Evolutionary conservation across 371 early-diverging fungal species (phyloP), one percentile per base, ranked within the genome.

Genomic region (Syncephalis plumigaleata): DNA sequence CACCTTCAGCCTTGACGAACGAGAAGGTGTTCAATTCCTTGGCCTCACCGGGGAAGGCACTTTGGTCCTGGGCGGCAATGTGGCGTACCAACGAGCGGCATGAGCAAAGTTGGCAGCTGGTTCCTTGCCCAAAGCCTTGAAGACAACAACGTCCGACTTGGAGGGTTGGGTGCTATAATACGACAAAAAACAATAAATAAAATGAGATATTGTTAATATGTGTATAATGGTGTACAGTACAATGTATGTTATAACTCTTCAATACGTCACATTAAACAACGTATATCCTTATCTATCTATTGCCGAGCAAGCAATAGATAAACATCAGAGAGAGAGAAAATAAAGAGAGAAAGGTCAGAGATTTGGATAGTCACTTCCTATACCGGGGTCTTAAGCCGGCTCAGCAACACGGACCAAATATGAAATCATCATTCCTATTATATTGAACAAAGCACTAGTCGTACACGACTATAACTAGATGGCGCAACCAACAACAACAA

Each of bases 41-140:
- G n/a, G 46, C 42, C 13, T 45, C 47, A 22, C 53, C 36, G 13
- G 27, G 37, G 36, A 46, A 36, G 20, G 57, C 45, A 22, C 47
- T 51, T 9, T 40, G 39, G 15, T 39, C 49, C 23, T 52, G 73
- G 47, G 74, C 69, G 57, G 81, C 73, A 58, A 93, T 83, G 81
- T 93, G 91, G 62, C 71, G 72, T 85, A 90, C 94, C 94, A 93
- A 68, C 94, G 82, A 61, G 87, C 81, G 58, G 82, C 81, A 63
- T 93, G 84, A 58, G 88, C 88, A 73, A 67, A 84, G 45, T 72
- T 71, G 53, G 60, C 62, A 57, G 81, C 79, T 59, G 88, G 87
- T 58, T 70, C 73, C 54, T 84, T 87, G 8, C 44, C 54, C 56
- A 90, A 60, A 36, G 81, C 80, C 55, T 78, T 75, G 66, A 87